Conservation (phyloP, 1,284 basidiomycete genomes). For the Hypsizygus ulmarius region DNA sequence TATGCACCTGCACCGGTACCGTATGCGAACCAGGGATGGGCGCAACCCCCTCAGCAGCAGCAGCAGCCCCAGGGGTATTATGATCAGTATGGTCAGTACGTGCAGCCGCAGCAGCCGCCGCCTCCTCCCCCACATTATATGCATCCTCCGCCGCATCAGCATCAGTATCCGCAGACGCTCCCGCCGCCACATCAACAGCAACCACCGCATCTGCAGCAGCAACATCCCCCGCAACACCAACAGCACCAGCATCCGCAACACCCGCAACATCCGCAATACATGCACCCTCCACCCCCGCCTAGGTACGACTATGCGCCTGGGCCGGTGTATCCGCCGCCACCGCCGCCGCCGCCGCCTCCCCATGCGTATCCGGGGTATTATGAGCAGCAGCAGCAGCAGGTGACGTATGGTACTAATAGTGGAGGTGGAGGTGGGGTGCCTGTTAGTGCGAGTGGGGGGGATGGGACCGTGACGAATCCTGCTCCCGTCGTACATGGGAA, state of each 20-base stretch:
- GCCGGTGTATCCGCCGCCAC: slow-evolving; percentile 13
- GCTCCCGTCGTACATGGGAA: not conserved
- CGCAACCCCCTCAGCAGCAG: slow-evolving; percentile 31
- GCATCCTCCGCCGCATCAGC: slow-evolving; percentile 5
- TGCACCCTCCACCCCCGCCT: slow-evolving; percentile 22
- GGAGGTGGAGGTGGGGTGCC: not conserved
- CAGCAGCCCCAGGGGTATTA: slow-evolving; percentile 17
- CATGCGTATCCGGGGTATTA: slow-evolving; percentile 14
- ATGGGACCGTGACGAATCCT: not conserved
- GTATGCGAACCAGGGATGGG: slow-evolving; percentile 17
- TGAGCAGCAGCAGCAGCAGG: slow-evolving; percentile 12
- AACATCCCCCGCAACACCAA: slow-evolving; percentile 26
- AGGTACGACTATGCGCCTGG: slow-evolving; percentile 17
- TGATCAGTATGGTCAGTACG: slow-evolving; percentile 11
- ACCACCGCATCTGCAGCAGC: slow-evolving; percentile 17
- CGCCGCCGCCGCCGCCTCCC: slow-evolving; percentile 9
- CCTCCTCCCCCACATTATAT: slow-evolving; percentile 11
- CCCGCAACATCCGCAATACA: slow-evolving; percentile 16
- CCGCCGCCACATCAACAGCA: slow-evolving; percentile 22
- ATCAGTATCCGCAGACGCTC: slow-evolving; percentile 5
- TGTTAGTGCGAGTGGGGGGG: not conserved
- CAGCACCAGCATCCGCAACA: slow-evolving; percentile 26
- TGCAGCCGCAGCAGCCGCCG: slow-evolving; percentile 6
- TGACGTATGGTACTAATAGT: not conserved
- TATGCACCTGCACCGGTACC: slow-evolving; percentile 9